Percentiles rank a stretch among this genome's conserved stretches.
Conservation (phyloP, 306 rosid genomes). For the Castanea mollissima region DNA sequence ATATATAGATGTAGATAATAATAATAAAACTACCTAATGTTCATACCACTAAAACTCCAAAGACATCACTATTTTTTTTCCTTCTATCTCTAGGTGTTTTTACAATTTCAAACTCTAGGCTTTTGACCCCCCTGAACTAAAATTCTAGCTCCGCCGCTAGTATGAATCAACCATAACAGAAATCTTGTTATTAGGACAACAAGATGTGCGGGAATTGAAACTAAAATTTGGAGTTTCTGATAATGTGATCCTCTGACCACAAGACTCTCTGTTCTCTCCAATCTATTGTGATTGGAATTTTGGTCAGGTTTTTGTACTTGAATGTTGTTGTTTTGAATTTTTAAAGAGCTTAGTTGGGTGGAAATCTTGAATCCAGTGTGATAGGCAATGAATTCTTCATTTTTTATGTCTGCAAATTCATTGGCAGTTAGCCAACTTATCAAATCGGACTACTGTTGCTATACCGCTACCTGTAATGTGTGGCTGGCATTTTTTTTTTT, state of each 20-base stretch:
- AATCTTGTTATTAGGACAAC: neutral
- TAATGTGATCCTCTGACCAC: conserved; percentile 19
- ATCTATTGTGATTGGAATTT: conserved; percentile 23
- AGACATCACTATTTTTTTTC: too few relatives aligned
- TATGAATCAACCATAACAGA: neutral
- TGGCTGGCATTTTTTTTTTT: too few relatives aligned
- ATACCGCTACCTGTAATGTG: too few relatives aligned
- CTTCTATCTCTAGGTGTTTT: too few relatives aligned
- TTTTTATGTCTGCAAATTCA: conserved; percentile 31
- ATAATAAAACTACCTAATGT: too few relatives aligned
- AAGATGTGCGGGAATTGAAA: neutral
- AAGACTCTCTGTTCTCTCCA: conserved; percentile 35
- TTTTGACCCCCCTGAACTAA: too few relatives aligned
- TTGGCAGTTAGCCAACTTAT: conserved; percentile 21
- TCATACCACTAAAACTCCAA: too few relatives aligned
- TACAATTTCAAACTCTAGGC: too few relatives aligned
- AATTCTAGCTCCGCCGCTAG: too few relatives aligned
- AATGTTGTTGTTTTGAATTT: neutral
- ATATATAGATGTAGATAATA: too few relatives aligned
- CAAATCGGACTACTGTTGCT: too few relatives aligned
- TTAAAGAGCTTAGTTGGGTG: neutral
- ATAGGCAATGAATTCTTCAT: conserved; percentile 38
- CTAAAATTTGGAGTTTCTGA: neutral
- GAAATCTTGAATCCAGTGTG: neutral
- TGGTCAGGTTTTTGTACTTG: neutral